These are phyloP conservation scores for Setomelanomma holmii DNA, from an alignment of 2,329 filamentous ascomycete genomes.

Conservation along the genomic window DNA sequence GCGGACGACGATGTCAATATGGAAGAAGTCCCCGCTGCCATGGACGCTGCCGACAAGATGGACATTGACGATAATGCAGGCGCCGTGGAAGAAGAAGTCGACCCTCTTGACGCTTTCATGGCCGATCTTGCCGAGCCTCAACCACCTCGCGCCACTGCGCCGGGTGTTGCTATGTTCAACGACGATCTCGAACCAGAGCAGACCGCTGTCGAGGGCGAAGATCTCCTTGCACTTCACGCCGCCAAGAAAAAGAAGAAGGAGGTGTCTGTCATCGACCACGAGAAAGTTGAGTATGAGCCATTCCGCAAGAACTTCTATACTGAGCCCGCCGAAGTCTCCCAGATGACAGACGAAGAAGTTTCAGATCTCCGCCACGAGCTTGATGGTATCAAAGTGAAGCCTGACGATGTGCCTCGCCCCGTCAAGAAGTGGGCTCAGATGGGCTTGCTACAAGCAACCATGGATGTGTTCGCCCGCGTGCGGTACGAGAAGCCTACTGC, in stretches of 20 bases:
- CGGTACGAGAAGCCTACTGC: constrained; percentile 89
- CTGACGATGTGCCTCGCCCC: constrained; percentile 84
- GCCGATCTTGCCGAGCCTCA: constrained; percentile 60
- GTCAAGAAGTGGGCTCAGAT: constrained; percentile 98
- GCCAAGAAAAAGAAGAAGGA: constrained; percentile 91
- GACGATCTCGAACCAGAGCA: constrained; percentile 77
- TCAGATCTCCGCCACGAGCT: constrained; percentile 82
- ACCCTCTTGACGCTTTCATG: constrained; percentile 98
- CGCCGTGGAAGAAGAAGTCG: constrained; percentile 74
- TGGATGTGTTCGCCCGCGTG: constrained; percentile 82
- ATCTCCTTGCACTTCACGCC: constrained; percentile 59
- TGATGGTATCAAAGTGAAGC: constrained; percentile 87
- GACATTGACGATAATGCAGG: constrained; percentile 58
- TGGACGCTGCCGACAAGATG: constrained; percentile 57
- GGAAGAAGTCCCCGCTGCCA: constrained; percentile 47
- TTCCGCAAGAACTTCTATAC: constrained; percentile 96
- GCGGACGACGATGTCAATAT: constrained; percentile 53
- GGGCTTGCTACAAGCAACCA: constrained; percentile 82
- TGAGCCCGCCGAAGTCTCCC: constrained; percentile 81
- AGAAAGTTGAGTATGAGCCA: constrained; percentile 81
- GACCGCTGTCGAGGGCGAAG: constrained; percentile 68
- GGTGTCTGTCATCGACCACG: constrained; percentile 85
- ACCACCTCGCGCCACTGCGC: constrained; percentile 60
- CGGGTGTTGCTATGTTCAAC: constrained; percentile 86
- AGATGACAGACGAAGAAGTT: constrained; percentile 85